Evolutionary conservation across 2,329 filamentous ascomycete species (phyloP).

Genomic region (Leptodontidium sp.): DNA sequence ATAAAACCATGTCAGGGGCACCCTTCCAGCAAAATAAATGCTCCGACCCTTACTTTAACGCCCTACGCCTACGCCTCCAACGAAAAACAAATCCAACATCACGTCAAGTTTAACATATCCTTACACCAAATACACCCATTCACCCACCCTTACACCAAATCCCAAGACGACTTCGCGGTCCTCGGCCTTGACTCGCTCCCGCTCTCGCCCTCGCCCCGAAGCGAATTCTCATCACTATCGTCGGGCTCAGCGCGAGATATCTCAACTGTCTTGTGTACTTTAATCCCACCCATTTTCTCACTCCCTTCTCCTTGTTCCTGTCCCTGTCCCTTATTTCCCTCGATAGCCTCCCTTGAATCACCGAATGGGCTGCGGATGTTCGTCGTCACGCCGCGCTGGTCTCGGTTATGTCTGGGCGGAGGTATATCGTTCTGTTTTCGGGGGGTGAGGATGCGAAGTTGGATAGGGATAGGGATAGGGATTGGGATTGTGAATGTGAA

Average conservation of each 20-base stretch:
- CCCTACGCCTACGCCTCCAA: neutral
- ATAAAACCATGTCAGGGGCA: neutral
- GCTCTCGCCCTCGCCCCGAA: neutral
- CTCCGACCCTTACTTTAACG: neutral
- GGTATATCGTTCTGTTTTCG: neutral
- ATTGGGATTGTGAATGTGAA: neutral
- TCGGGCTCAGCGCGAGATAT: neutral
- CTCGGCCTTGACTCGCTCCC: neutral
- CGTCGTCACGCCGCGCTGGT: constrained; percentile 1
- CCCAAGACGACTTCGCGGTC: constrained; percentile 4
- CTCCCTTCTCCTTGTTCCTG: neutral
- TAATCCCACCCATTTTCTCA: neutral
- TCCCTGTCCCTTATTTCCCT: neutral
- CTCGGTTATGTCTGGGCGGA: neutral
- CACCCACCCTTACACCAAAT: neutral
- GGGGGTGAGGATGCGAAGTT: neutral
- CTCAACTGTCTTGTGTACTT: neutral
- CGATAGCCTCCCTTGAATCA: neutral
- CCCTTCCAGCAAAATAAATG: neutral
- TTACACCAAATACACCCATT: too few species aligned
- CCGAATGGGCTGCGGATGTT: neutral
- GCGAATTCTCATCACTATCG: neutral
- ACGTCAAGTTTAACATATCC: too few species aligned
- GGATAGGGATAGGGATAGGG: neutral
- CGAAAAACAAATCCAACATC: neutral